phyloP scores from a whole-genome alignment of 2,329 filamentous ascomycete species.

The Penicillium carneum region DNA sequence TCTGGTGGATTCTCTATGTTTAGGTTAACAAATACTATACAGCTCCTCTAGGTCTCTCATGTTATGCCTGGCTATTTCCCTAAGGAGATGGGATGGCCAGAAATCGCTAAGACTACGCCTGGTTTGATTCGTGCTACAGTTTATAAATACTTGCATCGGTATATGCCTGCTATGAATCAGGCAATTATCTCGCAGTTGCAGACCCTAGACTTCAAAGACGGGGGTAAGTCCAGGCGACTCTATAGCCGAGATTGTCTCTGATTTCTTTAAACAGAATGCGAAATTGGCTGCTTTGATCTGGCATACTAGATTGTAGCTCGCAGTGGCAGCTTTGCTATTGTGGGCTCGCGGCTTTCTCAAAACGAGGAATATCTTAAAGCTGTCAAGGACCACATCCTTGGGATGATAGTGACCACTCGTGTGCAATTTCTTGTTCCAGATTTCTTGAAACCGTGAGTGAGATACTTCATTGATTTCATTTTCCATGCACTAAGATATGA shows the following conservation, averaged over 20 bases:
- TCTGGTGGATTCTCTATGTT: neutral
- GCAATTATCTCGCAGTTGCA: conserved; percentile 29
- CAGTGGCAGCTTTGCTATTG: conserved; percentile 32
- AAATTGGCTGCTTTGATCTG: conserved; percentile 30
- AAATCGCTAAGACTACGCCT: conserved; percentile 35
- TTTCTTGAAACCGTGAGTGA: conserved; percentile 28
- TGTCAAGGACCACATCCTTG: conserved; percentile 34
- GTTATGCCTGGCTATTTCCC: conserved; percentile 46
- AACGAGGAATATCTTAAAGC: conserved; percentile 33
- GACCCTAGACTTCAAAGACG: conserved; percentile 15
- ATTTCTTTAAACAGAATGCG: conserved; percentile 21
- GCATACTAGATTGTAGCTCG: conserved; percentile 35
- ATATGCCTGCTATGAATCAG: conserved; percentile 30
- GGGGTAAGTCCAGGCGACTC: conserved; percentile 15
- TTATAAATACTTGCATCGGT: conserved; percentile 30
- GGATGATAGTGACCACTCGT: conserved; percentile 35
- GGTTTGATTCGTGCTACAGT: conserved; percentile 33
- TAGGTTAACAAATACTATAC: neutral
- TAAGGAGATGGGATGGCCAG: conserved; percentile 30
- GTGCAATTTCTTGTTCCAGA: conserved; percentile 34
- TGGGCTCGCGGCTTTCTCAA: conserved; percentile 29
- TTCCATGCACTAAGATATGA: neutral
- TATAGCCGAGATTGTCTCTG: neutral
- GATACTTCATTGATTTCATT: neutral
- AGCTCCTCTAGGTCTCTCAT: conserved; percentile 44